Conservation (phyloP, 306 rosid species). For the Rosa multiflora region DNA sequence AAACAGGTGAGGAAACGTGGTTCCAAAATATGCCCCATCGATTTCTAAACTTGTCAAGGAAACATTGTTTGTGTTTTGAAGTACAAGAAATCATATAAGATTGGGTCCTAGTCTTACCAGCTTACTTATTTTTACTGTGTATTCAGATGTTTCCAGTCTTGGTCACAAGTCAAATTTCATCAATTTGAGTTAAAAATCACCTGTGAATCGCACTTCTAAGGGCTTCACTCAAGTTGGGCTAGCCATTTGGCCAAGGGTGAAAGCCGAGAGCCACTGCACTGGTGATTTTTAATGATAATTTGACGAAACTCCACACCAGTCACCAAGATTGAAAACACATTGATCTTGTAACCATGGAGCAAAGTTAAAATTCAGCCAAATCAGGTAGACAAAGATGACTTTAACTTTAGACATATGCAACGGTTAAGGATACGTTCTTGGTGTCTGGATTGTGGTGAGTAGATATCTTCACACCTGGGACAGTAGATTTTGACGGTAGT, state of each 20-base stretch:
- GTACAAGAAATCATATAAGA: neutral
- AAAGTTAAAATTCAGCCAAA: neutral
- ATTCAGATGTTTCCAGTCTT: neutral
- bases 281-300: neutral
- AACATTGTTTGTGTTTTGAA: neutral
- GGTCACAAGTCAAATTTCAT: neutral
- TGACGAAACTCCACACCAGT: neutral
- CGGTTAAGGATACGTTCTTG: conserved; percentile 74
- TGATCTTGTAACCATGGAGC: neutral
- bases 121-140: neutral
- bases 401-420: neutral
- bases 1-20: conserved; percentile 63
- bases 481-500: conserved; percentile 77
- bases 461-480: conserved; percentile 72
- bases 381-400: neutral
- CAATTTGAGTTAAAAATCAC: too few relatives aligned
- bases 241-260: too few relatives aligned
- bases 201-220: too few relatives aligned
- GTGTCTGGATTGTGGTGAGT: conserved; percentile 71
- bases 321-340: neutral
- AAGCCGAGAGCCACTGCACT: too few relatives aligned
- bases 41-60: conserved; percentile 43
- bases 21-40: conserved; percentile 74
- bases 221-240: too few relatives aligned
- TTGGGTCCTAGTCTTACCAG: neutral